Conservation (phyloP, 257 asterid genomes). For the Solanum appendiculatum region DNA sequence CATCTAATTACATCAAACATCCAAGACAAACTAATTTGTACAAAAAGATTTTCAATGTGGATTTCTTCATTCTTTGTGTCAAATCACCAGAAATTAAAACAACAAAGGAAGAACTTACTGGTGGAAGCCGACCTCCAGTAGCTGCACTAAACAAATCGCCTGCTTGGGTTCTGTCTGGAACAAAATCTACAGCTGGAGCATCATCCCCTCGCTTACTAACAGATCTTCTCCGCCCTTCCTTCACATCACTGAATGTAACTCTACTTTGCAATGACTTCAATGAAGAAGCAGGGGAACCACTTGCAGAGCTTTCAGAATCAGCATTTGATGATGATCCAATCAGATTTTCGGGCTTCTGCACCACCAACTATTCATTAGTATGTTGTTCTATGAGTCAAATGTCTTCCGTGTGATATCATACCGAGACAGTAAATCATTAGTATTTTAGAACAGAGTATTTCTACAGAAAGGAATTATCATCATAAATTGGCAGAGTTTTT, state of each 20-base stretch:
- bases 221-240: slow-evolving; percentile 55
- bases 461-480: not conserved
- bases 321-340: slow-evolving; percentile 27
- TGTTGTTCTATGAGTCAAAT: not conserved
- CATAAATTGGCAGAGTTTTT: not conserved
- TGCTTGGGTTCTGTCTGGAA: slow-evolving; percentile 29
- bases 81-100: not conserved
- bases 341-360: slow-evolving; percentile 61
- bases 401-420: not conserved
- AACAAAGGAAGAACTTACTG: slow-evolving; percentile 27
- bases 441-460: not conserved
- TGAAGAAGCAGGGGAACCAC: slow-evolving; percentile 63
- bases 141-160: slow-evolving; percentile 74
- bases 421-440: not conserved
- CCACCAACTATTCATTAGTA: not conserved
- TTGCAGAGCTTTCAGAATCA: slow-evolving; percentile 53
- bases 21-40: not conserved
- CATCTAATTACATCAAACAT: not conserved
- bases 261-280: slow-evolving; percentile 39
- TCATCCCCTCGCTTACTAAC: slow-evolving; percentile 38
- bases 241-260: slow-evolving; percentile 41
- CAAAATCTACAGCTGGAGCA: slow-evolving; percentile 2
- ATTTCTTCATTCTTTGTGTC: not conserved
- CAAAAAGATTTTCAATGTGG: not conserved
- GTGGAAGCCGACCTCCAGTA: slow-evolving; percentile 43